Evolutionary conservation across 1,139 yeast species (phyloP).

Genomic region (Nakaseomyces bracarensis): DNA sequence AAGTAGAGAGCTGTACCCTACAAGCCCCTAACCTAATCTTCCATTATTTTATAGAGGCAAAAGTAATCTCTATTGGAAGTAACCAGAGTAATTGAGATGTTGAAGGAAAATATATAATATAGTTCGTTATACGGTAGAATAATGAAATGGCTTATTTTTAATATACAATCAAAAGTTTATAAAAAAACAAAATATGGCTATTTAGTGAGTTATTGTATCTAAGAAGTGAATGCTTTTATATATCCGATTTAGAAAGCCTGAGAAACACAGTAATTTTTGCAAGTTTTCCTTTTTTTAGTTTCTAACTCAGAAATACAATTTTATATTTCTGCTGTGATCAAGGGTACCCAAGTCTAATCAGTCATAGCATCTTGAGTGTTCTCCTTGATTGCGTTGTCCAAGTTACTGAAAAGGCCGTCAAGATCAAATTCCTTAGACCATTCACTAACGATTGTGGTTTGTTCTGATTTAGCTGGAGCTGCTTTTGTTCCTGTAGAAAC

Average conservation of each 20-base stretch:
- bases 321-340: too few species aligned
- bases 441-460: slow-evolving; percentile 71
- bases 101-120: neutral
- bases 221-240: slow-evolving; percentile 1
- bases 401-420: slow-evolving; percentile 57
- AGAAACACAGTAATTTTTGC: too few species aligned
- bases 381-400: slow-evolving; percentile 28
- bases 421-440: slow-evolving; percentile 95
- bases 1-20: too few species aligned
- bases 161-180: slow-evolving; percentile 5
- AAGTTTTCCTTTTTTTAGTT: too few species aligned
- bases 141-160: neutral
- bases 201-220: neutral
- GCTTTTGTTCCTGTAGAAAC: slow-evolving; percentile 32
- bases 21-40: too few species aligned
- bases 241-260: too few species aligned
- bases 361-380: slow-evolving; percentile 18
- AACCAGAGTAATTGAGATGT: too few species aligned
- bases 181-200: neutral
- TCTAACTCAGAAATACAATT: slow-evolving; percentile 22
- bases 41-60: too few species aligned
- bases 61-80: too few species aligned
- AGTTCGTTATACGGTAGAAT: neutral
- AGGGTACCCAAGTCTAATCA: slow-evolving; percentile 8
- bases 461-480: slow-evolving; percentile 46